Base-by-base conservation (phyloP, 129 eudicot species). In the Artemisia tridentata region DNA sequence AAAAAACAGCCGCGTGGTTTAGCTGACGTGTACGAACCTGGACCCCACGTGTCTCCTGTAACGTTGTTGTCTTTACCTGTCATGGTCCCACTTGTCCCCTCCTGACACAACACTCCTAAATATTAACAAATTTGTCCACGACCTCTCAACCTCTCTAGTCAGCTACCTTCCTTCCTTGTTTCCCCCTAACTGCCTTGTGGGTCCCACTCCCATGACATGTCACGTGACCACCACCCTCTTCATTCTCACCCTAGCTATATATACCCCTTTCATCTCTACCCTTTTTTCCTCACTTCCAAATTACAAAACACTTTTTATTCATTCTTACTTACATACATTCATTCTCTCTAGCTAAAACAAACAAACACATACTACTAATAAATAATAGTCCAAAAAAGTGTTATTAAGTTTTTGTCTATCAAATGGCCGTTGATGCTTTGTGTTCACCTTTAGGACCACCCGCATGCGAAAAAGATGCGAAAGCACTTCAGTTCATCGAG, bases 401-500 rank as follows among this genome's bases (percentile, higher is more conserved):
- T 38, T 38, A 11, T 29, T 0, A 3, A 16, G 16, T 55, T 67
- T 23, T 14, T 27, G n/a, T 8, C 15, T 9, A 7, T 3, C 3
- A 64, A 60, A 92, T 92, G 98, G 98, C 91, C 0, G 96, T 88
- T 14, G 98, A 88, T 68, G 83, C 95, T n/a, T 6, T 86, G 46
- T 74, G 91, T 12, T 88, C 96, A 0, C 95, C 98, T n/a, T 56
- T 86, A 62, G 93, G 93, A 11, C 92, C 92, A 12, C 90, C 93
- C 15, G 96, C 91, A 3, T 86, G 96, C 23, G 96, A 92, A 73
- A 92, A 92, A 53, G 98, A 89, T 29, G 98, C 98, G 4, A 89
- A 86, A 50, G 96, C 96, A 4, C 86, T 92, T 15, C 85, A 76
- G 31, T 92, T 92, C 78, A 92, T 92, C 5, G 98, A 92, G 43